phyloP scores from a whole-genome alignment of 2,329 filamentous ascomycete genomes.

The Fusarium beomiforme region DNA sequence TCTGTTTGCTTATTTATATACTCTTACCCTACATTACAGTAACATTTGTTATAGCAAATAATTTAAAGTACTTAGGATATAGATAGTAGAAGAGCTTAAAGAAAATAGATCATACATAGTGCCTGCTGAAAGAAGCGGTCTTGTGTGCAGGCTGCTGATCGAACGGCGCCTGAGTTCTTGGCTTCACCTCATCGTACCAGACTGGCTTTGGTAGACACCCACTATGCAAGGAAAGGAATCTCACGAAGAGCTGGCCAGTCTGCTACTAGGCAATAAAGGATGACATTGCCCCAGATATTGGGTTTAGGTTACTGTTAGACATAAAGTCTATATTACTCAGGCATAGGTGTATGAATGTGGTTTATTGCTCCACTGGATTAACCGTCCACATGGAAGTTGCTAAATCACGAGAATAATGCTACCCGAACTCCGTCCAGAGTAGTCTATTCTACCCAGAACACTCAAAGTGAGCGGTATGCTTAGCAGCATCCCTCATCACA shows the following conservation, averaged over 20 bases:
- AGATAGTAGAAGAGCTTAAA: neutral
- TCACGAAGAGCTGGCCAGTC: neutral
- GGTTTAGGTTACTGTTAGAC: constrained; percentile 1
- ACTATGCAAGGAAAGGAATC: neutral
- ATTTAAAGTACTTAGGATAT: neutral
- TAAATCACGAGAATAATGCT: constrained; percentile 21
- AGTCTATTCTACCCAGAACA: constrained; percentile 1
- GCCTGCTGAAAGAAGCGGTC: neutral
- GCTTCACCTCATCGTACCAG: neutral
- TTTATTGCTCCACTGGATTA: constrained; percentile 9
- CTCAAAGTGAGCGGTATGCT: neutral
- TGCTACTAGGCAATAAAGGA: neutral
- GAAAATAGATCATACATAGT: neutral
- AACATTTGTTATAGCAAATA: neutral
- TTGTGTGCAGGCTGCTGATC: neutral
- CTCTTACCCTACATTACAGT: neutral
- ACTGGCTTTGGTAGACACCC: neutral
- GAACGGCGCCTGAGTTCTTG: too few relatives aligned
- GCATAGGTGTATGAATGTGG: neutral
- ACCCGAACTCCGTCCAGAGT: constrained; percentile 23
- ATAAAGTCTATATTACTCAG: neutral
- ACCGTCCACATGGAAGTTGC: neutral
- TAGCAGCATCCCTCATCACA: constrained; percentile 57
- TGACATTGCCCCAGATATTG: neutral
- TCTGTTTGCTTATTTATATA: neutral